A percentile compares a stretch with the other conserved stretches of the same genome.
phyloP scores from a whole-genome alignment of 345 rosid species.

The Citrus cavaleriei region DNA sequence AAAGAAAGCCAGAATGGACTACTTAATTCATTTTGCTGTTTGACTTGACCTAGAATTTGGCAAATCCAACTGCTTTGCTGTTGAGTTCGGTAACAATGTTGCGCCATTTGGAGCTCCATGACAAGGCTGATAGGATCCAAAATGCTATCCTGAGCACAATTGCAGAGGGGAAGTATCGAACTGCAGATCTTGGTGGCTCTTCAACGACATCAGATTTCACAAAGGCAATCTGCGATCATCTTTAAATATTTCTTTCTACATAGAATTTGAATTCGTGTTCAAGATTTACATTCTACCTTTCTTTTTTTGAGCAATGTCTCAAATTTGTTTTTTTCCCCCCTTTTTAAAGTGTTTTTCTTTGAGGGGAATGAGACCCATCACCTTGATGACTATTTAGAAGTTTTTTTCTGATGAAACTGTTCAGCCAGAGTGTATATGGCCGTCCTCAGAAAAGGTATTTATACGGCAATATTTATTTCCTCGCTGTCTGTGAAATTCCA shows the following conservation, averaged over 20 bases:
- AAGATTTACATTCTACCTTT: not conserved
- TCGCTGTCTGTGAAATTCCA: not conserved
- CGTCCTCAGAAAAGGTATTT: not conserved
- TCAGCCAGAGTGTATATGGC: not conserved
- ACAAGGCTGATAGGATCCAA: conserved; percentile 86
- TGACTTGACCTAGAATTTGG: conserved; percentile 53
- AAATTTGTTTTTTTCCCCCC: not conserved
- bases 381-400: conserved; percentile 6
- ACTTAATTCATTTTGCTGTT: not conserved
- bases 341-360: not conserved
- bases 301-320: conserved; percentile 1
- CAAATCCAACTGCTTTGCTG: conserved; percentile 96
- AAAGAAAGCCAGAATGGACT: not conserved
- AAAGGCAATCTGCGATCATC: conserved; percentile 80
- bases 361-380: conserved; percentile 19
- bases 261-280: conserved; percentile 23
- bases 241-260: conserved; percentile 35
- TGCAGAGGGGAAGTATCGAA: conserved; percentile 83
- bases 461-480: not conserved
- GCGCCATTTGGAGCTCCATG: conserved; percentile 71
- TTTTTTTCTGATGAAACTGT: not conserved
- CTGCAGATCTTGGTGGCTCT: conserved; percentile 89
- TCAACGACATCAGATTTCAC: conserved; percentile 84
- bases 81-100: conserved; percentile 83
- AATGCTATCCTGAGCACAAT: conserved; percentile 79